Base-by-base conservation (phyloP, 768 basidiomycete genomes). In the Panaeolus papilionaceus region DNA sequence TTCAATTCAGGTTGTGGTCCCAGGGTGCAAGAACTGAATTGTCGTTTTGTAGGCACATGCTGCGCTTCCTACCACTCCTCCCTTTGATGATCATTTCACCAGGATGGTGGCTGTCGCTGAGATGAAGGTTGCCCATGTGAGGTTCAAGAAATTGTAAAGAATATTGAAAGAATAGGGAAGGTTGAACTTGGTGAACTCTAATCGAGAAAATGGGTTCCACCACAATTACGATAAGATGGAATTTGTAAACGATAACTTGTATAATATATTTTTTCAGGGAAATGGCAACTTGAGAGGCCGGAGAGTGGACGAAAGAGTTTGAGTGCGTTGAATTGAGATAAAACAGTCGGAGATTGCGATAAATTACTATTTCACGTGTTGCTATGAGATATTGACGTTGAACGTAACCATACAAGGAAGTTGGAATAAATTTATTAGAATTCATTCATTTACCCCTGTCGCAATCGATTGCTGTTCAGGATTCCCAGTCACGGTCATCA, bases 71-170 rank as follows among this genome's bases (percentile, higher is more conserved):
- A 28, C 45, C 20, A 42, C 26, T n/a, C 45, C 45, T 39, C 23
- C 38, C 0, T 64, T 64, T 33, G 49, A 64, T 18, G 64, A 51
- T 12, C 20, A 38, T 47, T 64, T 64, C 64, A 23, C 23, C 1
- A 6, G 49, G 44, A 45, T 64, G 44, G 33, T 33, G 14, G 26
- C 42, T 20, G 28, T 47, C 20, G 64, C 44, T 28, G 64, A 64
- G 16, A 26, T 37, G 45, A 26, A 45, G 18, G 49, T 49, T 49
- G 45, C 23, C 14, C 64, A 64, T 64, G 64, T 64, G 16, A 20
- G 16, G 4, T 64, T 64, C n/a, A 58, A 58, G 54, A 58, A 58
- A 33, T 33, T 58, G 54, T 33, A 58, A 51, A n/a, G 18, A 23
- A 23, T 23, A 23, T 23, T 23, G 23, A 23, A 23, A 23, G 23